Evolutionary conservation across 2,329 filamentous ascomycete genomes (phyloP).

Genomic region (Claviceps paspali): DNA sequence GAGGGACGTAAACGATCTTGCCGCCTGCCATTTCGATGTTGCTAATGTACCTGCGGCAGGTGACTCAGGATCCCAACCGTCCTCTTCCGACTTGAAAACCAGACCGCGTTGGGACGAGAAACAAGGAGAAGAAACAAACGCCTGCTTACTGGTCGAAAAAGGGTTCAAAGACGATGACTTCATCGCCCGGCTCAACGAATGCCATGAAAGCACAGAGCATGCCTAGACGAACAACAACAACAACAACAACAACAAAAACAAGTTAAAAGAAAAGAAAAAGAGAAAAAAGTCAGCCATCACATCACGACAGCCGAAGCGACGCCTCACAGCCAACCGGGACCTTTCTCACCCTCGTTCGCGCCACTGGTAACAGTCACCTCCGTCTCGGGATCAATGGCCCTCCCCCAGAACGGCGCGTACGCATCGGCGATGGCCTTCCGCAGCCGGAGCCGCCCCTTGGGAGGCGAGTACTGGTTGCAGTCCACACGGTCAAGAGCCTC

Average conservation of each 20-base stretch:
- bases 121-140: not conserved
- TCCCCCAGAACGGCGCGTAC: constrained; percentile 80
- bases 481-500: constrained; percentile 78
- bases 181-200: constrained; percentile 85
- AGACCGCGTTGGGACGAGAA: too few relatives aligned
- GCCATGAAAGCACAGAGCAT: constrained; percentile 98
- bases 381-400: constrained; percentile 68
- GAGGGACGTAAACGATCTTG: constrained; percentile 86
- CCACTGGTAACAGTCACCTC: constrained; percentile 92
- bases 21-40: constrained; percentile 98
- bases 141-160: constrained; percentile 80
- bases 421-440: constrained; percentile 87
- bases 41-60: constrained; percentile 48
- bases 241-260: not conserved
- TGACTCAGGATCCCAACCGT: not conserved
- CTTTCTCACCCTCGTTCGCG: constrained; percentile 50
- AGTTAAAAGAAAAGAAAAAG: not conserved
- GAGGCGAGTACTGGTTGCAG: constrained; percentile 97
- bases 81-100: too few relatives aligned
- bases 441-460: constrained; percentile 78
- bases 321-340: too few relatives aligned
- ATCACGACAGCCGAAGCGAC: too few relatives aligned
- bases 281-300: too few relatives aligned
- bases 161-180: constrained; percentile 95
- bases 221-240: constrained; percentile 18